Conservation (phyloP, 2,329 filamentous ascomycete species). For the Exophiala bonariae region DNA sequence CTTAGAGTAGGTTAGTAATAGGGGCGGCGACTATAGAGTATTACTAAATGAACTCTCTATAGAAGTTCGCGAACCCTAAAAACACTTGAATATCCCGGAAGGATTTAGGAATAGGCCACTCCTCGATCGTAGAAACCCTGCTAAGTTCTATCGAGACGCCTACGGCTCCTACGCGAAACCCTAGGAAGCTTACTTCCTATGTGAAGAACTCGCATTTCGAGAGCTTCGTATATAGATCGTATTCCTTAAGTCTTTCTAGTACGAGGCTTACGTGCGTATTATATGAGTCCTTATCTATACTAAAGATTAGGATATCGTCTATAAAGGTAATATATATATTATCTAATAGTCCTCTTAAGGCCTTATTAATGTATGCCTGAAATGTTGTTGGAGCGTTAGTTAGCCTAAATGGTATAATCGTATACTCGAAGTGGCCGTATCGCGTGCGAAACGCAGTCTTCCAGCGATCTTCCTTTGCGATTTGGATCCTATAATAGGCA, state of each 20-base stretch:
- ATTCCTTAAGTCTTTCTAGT: slow-evolving; percentile 9
- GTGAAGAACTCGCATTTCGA: slow-evolving; percentile 23
- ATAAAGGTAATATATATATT: slow-evolving; percentile 18
- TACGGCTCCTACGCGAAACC: slow-evolving; percentile 16
- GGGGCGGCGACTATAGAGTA: slow-evolving; percentile 27
- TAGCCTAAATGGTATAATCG: slow-evolving; percentile 10
- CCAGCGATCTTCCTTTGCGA: not conserved
- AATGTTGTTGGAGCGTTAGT: slow-evolving; percentile 28
- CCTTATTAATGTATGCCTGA: slow-evolving; percentile 30
- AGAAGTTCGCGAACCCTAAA: slow-evolving; percentile 36
- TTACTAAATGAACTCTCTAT: slow-evolving; percentile 31
- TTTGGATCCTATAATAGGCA: slow-evolving; percentile 4
- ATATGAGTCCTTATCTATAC: slow-evolving; percentile 15
- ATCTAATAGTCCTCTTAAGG: slow-evolving; percentile 23
- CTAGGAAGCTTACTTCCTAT: slow-evolving; percentile 19
- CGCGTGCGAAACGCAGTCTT: slow-evolving; percentile 6
- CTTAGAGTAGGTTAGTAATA: slow-evolving; percentile 26
- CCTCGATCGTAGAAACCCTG: slow-evolving; percentile 19
- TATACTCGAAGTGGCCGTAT: slow-evolving; percentile 9
- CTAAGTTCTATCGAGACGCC: slow-evolving; percentile 20
- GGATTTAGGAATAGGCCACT: slow-evolving; percentile 21
- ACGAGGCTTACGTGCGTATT: slow-evolving; percentile 16
- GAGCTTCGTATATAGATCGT: slow-evolving; percentile 11
- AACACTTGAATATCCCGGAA: slow-evolving; percentile 30
- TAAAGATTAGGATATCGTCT: slow-evolving; percentile 35